Base-by-base conservation (phyloP, 352 stramenopile genomes). In the Phytophthora sp. region DNA sequence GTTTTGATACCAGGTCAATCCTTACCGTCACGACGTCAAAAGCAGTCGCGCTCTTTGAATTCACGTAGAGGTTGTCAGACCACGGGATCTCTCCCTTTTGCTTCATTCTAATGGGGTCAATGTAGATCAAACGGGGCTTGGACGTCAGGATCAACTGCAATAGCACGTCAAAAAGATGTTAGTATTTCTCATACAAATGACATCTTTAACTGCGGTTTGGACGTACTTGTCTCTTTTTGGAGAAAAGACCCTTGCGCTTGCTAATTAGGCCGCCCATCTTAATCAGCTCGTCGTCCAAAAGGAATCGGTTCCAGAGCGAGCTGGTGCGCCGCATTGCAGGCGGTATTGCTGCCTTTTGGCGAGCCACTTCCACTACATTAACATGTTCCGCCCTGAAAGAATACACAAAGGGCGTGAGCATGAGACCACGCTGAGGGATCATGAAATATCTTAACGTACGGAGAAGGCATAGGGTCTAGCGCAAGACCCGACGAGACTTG, bases 21-120 rank as follows among this genome's bases (percentile, higher is more conserved):
- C 67, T 46, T 68, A 96, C 85, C 63, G 85, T 96, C 46, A 96
- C 85, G 32, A 96, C 86, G 61, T 96, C 87, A 53, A 96, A 96
- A 5, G 83, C 82, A 44, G 84, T 91, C 43, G 72, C 77, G 55
- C 84, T 94, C 72, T 96, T 94, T 41, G 87, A 88, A 65, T 91
- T 81, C 35, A 94, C 87, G 69, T 94, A 94, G 45, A 96, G 70
- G 50, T 72, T 91, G 44, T 88, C 74, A 24, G 87, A 96, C 87
- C 87, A 96, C 38, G 87, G 87, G 37, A 96, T 94, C 60, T 94
- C 87, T 54, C 87, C 85, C 67, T 96, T 94, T 73, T 96, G 87
- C 72, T 88, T 88, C 87, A 94, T 96, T 79, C 87, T 87, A 75
- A 94, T 94, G 43, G 87, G 77, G 54, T 96, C 87, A 64, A 96